These are phyloP conservation scores for Candida sp. DNA, from an alignment of 1,139 yeast species.

Conservation along the genomic window DNA sequence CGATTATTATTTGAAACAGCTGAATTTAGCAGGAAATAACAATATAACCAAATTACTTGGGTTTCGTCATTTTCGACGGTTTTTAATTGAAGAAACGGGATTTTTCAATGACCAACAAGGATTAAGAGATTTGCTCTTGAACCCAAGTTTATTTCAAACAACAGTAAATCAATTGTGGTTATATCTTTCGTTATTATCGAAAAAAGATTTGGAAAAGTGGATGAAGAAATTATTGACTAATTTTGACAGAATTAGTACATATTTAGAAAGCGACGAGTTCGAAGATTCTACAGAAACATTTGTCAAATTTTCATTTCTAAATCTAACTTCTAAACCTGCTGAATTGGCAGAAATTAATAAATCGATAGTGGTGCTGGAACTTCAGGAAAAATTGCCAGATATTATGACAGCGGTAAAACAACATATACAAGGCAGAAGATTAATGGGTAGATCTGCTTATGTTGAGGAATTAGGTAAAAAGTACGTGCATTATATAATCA, in stretches of 20 bases:
- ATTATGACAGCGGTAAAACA: not conserved
- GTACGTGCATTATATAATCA: slow-evolving; percentile 8
- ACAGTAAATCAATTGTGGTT: slow-evolving; percentile 6
- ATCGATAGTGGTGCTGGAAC: not conserved
- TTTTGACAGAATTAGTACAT: not conserved
- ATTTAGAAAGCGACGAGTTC: not conserved
- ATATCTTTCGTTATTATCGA: slow-evolving; percentile 8
- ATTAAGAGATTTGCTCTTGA: not conserved
- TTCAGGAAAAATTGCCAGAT: not conserved
- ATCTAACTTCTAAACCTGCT: not conserved
- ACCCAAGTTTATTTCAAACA: not conserved
- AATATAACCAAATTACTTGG: slow-evolving; percentile 1
- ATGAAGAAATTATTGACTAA: slow-evolving; percentile 4
- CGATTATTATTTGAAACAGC: slow-evolving; percentile 1
- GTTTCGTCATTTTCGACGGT: slow-evolving; percentile 5
- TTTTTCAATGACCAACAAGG: slow-evolving; percentile 5
- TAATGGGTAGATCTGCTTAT: not conserved
- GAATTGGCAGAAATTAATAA: not conserved
- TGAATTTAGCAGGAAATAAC: not conserved
- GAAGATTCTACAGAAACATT: not conserved
- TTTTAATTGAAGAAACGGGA: slow-evolving; percentile 5
- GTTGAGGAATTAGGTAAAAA: slow-evolving; percentile 7
- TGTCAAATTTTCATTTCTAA: not conserved
- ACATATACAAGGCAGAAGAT: not conserved
- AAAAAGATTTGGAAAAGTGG: slow-evolving; percentile 7